Base-by-base conservation (phyloP, 2,329 filamentous ascomycete species). In the Scorias spongiosa region DNA sequence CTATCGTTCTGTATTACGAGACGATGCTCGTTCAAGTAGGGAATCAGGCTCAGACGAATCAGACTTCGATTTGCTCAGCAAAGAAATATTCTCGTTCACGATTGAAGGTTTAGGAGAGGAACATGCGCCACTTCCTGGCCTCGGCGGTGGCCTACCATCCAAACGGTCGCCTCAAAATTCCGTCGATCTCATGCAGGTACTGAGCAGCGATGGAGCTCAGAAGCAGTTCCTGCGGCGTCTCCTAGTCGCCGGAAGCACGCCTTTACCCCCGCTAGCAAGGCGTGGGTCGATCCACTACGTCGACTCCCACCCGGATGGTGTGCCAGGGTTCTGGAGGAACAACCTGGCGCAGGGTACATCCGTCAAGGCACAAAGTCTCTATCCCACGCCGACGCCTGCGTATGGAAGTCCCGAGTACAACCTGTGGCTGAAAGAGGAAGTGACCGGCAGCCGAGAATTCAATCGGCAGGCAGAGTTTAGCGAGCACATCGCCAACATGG, bases 151-250 rank as follows among this genome's bases (percentile, higher is more conserved):
- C 4, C 34, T 17, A 17, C 34, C 34, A 6, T 17, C 34, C 34
- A 37, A 8, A 54, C 42, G 61, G 57, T 39, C 57, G 58, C 36
- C 56, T 54, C 11, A 58, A 61, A 44, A 49, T 29, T 2, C 18
- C 30, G n/a, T 44, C 42, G 41, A 29, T 14, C 18, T 14, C 44
- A 26, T 26, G 20, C 20, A 26, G 20, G 20, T 7, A 26, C 32
- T 36, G 11, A 15, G 32, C 32, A 3, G 3, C 15, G 32, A 5
- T 5, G 3, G 3, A 9, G 9, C 32, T 9, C 3, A 36, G 11
- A 3, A 36, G 11, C 32, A 12, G 11, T 9, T 36, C 12, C 11
- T 15, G 15, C 32, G 12, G 11, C 12, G 15, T 5, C 4, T 5
- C 4, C 11, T 36, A 3, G 32, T 36, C 32, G 12, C 12, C 15